Evolutionary conservation across 2,329 filamentous ascomycete genomes (phyloP), one percentile per base, ranked within the genome.

Genomic region (Fusarium protoensiforme): DNA sequence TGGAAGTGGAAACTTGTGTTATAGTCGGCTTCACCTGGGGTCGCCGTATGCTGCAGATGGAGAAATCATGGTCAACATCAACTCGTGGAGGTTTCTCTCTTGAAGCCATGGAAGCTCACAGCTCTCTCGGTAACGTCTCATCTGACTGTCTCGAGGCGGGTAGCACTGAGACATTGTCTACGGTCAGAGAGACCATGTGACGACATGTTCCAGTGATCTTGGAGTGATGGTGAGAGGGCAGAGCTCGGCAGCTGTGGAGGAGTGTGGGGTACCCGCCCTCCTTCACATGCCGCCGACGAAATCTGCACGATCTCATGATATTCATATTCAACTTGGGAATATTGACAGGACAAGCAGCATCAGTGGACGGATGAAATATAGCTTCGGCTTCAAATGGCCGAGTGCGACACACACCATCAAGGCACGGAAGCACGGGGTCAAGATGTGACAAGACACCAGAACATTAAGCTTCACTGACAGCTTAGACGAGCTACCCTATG

Each of bases 341-440:
- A 38, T 58, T 39, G 35, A 36, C 48, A 60, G n/a, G 4, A 10
- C 54, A 73, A 24, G 59, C 33, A 54, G 58, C 56, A 46, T 57
- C 22, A 74, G 35, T 65, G 70, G 70, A 67, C 70, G 66, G 70
- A 71, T 73, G 48, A 62, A 71, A 48, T 59, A 71, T 39, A 35
- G 33, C 18, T 41, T 63, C 48, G 57, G 71, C 67, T 68, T 46
- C 14, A 54, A 73, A 68, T 46, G 43, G 64, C 64, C 71, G 71
- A 74, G 58, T 68, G 61, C 33, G 31, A 65, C 61, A 18, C 68
- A 68, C 24, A 41, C 29, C 22, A 35, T 18, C 35, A 36, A 62
- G 24, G 31, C 16, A 54, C 31, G 35, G 18, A 22, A 24, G 20
- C 13, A 24, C 11, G 48, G 27, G 18, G 20, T 10, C 8, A 46